Evolutionary conservation across 73 alveolate genomes (phyloP).

Genomic region (Symbiodinium natans): DNA sequence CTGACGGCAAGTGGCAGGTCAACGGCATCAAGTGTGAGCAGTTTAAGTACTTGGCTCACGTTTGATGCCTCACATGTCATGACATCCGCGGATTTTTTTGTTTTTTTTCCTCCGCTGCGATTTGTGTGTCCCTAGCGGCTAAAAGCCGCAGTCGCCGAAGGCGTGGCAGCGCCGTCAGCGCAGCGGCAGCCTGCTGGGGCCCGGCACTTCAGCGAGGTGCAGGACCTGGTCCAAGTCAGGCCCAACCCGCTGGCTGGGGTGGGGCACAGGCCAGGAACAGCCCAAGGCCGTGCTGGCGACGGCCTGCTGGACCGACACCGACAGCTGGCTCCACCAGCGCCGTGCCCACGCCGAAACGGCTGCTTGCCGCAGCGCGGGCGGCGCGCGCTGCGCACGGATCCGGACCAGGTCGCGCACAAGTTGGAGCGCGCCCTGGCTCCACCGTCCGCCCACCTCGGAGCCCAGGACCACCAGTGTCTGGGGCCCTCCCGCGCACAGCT

Average conservation of each 20-base stretch:
- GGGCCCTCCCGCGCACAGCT: no score
- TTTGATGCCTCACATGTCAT: no score
- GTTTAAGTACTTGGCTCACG: no score
- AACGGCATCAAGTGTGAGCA: no score
- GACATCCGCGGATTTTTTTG: no score
- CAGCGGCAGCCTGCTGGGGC: not conserved
- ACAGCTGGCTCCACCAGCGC: not conserved
- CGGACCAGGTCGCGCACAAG: not conserved
- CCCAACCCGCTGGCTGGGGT: not conserved
- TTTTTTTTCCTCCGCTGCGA: no score
- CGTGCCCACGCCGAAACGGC: not conserved
- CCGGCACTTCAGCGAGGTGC: not conserved
- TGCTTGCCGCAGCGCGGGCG: not conserved
- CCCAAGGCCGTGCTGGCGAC: not conserved
- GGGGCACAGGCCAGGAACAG: not conserved
- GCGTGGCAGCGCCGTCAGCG: no score
- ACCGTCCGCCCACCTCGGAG: no score
- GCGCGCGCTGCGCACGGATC: not conserved
- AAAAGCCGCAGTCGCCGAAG: no score
- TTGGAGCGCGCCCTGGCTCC: not conserved
- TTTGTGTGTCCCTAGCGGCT: no score
- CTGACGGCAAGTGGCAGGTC: no score
- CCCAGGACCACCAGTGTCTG: no score
- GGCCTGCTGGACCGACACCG: not conserved
- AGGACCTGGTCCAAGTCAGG: not conserved